These are phyloP conservation scores for Cornus suecica DNA, from an alignment of 148 eudicot genomes.

Conservation along the genomic window DNA sequence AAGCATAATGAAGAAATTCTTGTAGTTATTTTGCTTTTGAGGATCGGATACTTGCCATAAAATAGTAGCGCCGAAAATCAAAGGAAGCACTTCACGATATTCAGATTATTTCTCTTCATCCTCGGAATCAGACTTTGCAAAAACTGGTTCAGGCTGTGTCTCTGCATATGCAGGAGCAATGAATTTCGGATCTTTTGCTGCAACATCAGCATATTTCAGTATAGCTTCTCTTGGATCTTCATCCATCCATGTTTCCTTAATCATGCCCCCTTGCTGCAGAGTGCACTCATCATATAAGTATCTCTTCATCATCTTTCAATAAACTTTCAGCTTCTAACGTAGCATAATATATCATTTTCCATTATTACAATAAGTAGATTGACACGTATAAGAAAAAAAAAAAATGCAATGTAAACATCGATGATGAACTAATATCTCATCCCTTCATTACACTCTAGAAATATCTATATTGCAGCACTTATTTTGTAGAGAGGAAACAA, in stretches of 20 bases:
- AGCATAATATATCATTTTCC: too few species aligned
- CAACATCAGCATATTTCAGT: constrained; percentile 84
- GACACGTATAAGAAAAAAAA: too few species aligned
- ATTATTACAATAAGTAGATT: too few species aligned
- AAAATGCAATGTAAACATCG: too few species aligned
- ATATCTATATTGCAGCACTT: too few species aligned
- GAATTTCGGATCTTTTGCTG: constrained; percentile 85
- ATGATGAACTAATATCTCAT: too few species aligned
- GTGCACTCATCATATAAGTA: constrained; percentile 4
- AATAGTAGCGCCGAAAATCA: not conserved
- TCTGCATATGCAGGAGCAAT: constrained; percentile 93
- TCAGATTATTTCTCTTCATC: constrained; percentile 59
- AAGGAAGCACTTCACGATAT: too few species aligned
- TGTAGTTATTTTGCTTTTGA: not conserved
- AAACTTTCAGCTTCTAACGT: too few species aligned
- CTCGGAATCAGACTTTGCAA: constrained; percentile 78
- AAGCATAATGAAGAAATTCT: not conserved
- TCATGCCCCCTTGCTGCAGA: constrained; percentile 94
- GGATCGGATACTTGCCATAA: constrained; percentile 2
- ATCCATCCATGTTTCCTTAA: constrained; percentile 98
- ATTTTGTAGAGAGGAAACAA: too few species aligned
- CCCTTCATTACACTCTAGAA: too few species aligned
- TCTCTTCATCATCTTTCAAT: too few species aligned
- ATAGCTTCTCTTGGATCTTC: constrained; percentile 99
- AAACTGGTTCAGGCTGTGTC: constrained; percentile 81